These are phyloP conservation scores for Pilobolus umbonatus DNA, from an alignment of 192 early-diverging fungal species.

Conservation along the genomic window DNA sequence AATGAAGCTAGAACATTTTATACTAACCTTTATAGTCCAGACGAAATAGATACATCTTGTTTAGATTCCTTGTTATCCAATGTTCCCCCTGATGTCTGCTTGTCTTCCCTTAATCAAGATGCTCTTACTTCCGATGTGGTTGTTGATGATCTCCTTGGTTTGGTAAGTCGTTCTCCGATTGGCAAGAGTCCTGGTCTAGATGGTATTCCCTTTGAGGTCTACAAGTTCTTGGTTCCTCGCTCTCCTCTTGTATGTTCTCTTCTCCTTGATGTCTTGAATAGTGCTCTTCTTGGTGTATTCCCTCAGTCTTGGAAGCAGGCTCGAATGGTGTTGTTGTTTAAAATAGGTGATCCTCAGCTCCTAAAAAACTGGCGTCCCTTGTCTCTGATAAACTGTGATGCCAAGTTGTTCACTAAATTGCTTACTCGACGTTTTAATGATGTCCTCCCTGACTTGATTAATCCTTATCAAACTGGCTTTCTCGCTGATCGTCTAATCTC, in stretches of 20 bases:
- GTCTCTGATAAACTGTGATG: constrained; percentile 22
- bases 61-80: background rate
- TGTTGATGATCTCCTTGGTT: no score
- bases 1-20: no score
- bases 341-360: constrained; percentile 18
- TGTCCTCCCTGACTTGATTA: constrained; percentile 2
- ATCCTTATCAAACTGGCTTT: constrained; percentile 19
- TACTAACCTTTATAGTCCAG: background rate
- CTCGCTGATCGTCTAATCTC: constrained; percentile 7
- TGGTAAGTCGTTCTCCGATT: background rate
- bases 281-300: background rate
- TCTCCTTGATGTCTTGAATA: background rate
- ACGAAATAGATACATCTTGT: background rate
- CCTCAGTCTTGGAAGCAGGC: constrained; percentile 4
- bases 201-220: constrained; percentile 1
- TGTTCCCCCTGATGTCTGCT: background rate
- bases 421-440: background rate
- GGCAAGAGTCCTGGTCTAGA: constrained; percentile 5
- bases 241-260: background rate
- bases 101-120: no score
- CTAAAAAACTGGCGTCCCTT: constrained; percentile 20
- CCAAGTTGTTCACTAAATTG: constrained; percentile 13
- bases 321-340: constrained; percentile 18
- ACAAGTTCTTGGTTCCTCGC: background rate
- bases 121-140: no score